These are phyloP conservation scores for Daldinia loculata DNA, from an alignment of 495 filamentous ascomycete genomes.

Conservation along the genomic window DNA sequence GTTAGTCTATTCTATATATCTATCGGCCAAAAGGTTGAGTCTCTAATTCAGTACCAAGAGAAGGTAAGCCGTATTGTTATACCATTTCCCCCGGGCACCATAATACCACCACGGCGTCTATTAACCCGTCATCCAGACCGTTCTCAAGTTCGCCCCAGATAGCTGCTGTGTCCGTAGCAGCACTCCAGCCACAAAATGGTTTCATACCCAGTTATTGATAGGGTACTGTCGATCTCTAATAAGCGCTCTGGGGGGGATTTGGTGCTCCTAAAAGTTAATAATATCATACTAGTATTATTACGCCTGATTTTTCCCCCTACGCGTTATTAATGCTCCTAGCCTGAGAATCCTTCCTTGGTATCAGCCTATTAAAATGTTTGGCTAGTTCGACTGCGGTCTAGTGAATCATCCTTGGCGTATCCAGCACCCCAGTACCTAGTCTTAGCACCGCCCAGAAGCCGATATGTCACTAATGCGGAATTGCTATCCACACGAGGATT, in stretches of 20 bases:
- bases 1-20: no score
- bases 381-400: conserved; percentile 17
- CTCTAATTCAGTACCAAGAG: no score
- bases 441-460: conserved; percentile 24
- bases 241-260: conserved; percentile 10
- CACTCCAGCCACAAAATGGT: conserved; percentile 1
- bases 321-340: conserved; percentile 4
- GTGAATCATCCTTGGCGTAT: conserved; percentile 15
- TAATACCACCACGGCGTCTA: not conserved
- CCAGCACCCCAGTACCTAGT: not conserved
- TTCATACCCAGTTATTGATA: conserved; percentile 3
- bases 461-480: conserved; percentile 19
- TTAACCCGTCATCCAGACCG: not conserved
- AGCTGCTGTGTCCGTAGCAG: not conserved
- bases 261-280: not conserved
- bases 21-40: no score
- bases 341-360: conserved; percentile 20
- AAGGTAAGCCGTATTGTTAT: no score
- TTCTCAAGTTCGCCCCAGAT: not conserved
- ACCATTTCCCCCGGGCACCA: no score
- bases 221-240: not conserved
- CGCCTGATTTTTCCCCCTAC: not conserved
- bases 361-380: conserved; percentile 7
- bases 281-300: not conserved
- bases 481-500: conserved; percentile 21